phyloP scores from a whole-genome alignment of 2,329 filamentous ascomycete genomes.

The Saccharata proteae region DNA sequence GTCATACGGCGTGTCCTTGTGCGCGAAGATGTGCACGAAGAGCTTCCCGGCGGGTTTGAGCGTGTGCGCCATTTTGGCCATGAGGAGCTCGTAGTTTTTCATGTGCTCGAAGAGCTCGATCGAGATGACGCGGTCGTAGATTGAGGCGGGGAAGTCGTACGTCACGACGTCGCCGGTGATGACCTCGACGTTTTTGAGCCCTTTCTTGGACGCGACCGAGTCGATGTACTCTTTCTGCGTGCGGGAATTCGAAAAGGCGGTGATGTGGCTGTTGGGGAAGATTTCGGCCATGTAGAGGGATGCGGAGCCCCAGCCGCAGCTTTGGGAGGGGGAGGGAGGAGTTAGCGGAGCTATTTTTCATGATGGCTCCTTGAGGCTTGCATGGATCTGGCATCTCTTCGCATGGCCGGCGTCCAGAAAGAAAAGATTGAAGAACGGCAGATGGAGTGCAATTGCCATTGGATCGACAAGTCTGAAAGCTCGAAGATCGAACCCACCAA shows the following conservation, averaged over 20 bases:
- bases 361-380: too few relatives aligned
- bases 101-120: slow-evolving; percentile 67
- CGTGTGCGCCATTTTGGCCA: slow-evolving; percentile 49
- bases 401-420: too few relatives aligned
- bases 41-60: slow-evolving; percentile 53
- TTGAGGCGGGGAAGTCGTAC: slow-evolving; percentile 47
- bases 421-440: too few relatives aligned
- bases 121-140: slow-evolving; percentile 54
- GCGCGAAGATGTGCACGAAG: slow-evolving; percentile 57
- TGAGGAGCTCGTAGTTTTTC: slow-evolving; percentile 60
- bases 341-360: too few relatives aligned
- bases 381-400: too few relatives aligned
- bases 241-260: slow-evolving; percentile 56
- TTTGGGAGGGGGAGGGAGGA: slow-evolving; percentile 16
- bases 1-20: slow-evolving; percentile 54
- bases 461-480: neutral
- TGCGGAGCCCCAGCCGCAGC: slow-evolving; percentile 58
- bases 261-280: slow-evolving; percentile 49
- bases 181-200: slow-evolving; percentile 48
- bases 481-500: slow-evolving; percentile 10
- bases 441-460: too few relatives aligned
- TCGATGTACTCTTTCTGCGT: slow-evolving; percentile 60
- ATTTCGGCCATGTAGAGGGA: slow-evolving; percentile 54
- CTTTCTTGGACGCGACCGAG: slow-evolving; percentile 41
- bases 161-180: slow-evolving; percentile 56